Percentiles rank a stretch among this genome's conserved stretches.
Evolutionary conservation across 441 rosid genomes (phyloP).

Genomic region (Populus hybrid): DNA sequence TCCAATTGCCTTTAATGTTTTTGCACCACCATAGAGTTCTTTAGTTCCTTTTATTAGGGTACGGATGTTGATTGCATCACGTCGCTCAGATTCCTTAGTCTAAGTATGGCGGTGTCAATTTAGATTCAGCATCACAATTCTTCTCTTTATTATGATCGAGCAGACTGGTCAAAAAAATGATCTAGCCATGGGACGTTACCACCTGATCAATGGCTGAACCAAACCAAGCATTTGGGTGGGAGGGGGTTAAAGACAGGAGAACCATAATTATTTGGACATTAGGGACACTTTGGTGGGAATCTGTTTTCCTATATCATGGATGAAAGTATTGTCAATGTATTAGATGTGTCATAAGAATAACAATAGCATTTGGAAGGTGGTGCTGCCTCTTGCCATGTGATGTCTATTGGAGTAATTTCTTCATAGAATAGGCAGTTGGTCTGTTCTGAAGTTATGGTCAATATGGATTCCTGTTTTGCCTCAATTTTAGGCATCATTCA

Average conservation of each 20-base stretch:
- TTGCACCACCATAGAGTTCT: background rate
- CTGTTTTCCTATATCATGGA: background rate
- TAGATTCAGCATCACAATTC: background rate
- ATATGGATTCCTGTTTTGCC: background rate
- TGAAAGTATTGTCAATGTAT: background rate
- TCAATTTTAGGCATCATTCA: background rate
- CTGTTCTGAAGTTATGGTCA: background rate
- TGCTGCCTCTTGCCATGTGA: background rate
- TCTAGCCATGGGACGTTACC: too few relatives aligned
- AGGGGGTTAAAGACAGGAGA: too few relatives aligned
- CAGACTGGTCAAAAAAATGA: background rate
- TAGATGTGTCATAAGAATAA: background rate
- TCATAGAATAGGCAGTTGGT: background rate
- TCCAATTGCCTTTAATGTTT: too few relatives aligned
- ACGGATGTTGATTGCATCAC: background rate
- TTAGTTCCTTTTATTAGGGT: background rate
- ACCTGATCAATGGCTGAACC: too few relatives aligned
- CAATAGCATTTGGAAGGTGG: background rate
- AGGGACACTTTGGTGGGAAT: background rate
- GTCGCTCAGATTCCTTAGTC: background rate
- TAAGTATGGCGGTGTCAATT: background rate
- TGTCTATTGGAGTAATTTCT: background rate
- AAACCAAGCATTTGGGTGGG: too few relatives aligned
- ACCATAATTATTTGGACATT: too few relatives aligned
- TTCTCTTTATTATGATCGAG: background rate